A percentile compares a stretch with the other conserved stretches of the same genome.
Conservation (phyloP, 495 filamentous ascomycete species). For the Tuber brumale region DNA sequence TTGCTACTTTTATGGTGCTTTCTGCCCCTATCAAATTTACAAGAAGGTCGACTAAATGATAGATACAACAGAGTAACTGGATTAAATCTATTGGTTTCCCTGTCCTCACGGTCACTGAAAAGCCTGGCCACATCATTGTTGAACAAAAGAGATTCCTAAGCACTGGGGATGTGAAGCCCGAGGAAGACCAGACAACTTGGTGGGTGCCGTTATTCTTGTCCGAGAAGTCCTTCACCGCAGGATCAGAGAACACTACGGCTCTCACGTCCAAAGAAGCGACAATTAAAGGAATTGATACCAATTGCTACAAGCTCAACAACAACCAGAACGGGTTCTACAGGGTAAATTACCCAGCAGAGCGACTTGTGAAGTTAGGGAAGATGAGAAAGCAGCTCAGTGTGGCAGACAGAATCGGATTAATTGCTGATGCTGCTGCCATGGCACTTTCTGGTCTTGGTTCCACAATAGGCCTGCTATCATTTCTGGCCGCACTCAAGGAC, state of each 20-base stretch:
- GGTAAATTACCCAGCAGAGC: conserved; percentile 76
- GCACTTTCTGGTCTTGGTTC: conserved; percentile 78
- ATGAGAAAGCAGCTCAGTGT: conserved; percentile 65
- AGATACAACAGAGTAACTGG: conserved; percentile 61
- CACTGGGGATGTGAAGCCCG: conserved; percentile 74
- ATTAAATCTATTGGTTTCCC: conserved; percentile 93
- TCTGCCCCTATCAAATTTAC: conserved; percentile 8
- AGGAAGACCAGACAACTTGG: conserved; percentile 89
- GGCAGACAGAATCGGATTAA: conserved; percentile 83
- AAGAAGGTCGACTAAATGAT: neutral
- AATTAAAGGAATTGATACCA: conserved; percentile 63
- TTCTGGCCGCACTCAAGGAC: conserved; percentile 71
- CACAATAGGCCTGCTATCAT: conserved; percentile 68
- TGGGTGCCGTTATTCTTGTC: conserved; percentile 86
- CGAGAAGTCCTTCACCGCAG: conserved; percentile 51
- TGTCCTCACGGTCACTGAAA: conserved; percentile 75
- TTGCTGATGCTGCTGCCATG: conserved; percentile 86
- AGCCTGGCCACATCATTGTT: conserved; percentile 69
- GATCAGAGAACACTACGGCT: conserved; percentile 48
- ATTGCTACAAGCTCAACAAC: conserved; percentile 88
- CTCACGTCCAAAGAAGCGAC: conserved; percentile 70
- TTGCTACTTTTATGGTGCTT: conserved; percentile 71
- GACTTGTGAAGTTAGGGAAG: conserved; percentile 70
- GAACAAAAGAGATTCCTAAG: conserved; percentile 82
- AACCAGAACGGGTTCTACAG: conserved; percentile 86